Evolutionary conservation across 495 filamentous ascomycete species (phyloP), one percentile per base, ranked within the genome.

Genomic region (Trichocladium antarcticum): DNA sequence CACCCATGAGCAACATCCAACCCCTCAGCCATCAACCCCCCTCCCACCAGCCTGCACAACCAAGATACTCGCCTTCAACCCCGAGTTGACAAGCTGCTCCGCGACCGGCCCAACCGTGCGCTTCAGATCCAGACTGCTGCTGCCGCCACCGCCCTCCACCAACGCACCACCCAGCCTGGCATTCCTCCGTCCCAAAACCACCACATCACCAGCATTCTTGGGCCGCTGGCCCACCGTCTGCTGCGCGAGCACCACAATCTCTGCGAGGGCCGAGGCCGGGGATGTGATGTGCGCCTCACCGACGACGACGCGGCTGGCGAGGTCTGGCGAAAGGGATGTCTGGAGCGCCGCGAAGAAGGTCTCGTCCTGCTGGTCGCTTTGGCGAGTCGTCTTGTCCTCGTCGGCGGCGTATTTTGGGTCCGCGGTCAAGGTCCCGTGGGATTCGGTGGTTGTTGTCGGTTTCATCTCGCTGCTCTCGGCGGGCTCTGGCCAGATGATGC

Each of bases 171-270:
- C 66, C 2, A 68, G 49, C 10, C 44, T 47, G 5, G 58, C 46
- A 37, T 70, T 67, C 11, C 74, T 71, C 11, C 85, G 72, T 0
- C 87, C 89, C 2, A 93, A 67, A 1, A 96, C 73, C 4, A 95
- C 67, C 17, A 95, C 69, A 60, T 90, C 87, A 1, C 88, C 86
- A 1, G 83, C 79, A 48, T 90, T 93, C 52, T 72, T 73, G 0
- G 73, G 64, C 27, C 72, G 73, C 37, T 77, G 75, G 0, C 75
- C 77, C 5, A 89, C 71, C 48, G 84, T 81, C 20, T 73, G 66
- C 32, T 74, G 70, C 0, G 83, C 83, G 46, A 71, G 49, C 14
- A 57, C 56, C 20, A 74, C 29, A 10, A 57, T 55, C 36, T 62
- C 60, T 0, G 5, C 37, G 6, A 61, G 35, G 0, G 49, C 61